phyloP scores from a whole-genome alignment of 257 asterid genomes.

The Solanum rostratum region DNA sequence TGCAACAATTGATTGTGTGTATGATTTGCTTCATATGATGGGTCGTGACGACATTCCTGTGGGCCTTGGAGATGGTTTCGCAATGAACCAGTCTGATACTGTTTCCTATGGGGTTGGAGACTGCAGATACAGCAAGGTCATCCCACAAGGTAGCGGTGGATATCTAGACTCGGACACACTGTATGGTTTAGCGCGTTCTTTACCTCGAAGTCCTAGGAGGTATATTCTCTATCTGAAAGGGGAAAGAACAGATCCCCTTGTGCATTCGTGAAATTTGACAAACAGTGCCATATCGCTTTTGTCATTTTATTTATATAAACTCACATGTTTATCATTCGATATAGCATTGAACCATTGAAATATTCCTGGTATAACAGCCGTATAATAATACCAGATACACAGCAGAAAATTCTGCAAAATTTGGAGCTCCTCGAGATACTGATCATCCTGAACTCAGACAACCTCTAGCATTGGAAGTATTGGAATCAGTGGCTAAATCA shows the following conservation, averaged over 20 bases:
- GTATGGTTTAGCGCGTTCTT: slow-evolving; percentile 58
- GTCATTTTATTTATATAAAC: neutral
- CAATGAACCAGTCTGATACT: slow-evolving; percentile 45
- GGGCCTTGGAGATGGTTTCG: slow-evolving; percentile 56
- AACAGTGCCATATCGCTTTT: neutral
- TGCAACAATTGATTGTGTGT: slow-evolving; percentile 68
- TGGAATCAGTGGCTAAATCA: slow-evolving; percentile 46
- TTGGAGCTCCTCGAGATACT: slow-evolving; percentile 76
- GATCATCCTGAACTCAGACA: slow-evolving; percentile 73
- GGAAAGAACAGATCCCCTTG: neutral
- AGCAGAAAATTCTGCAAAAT: slow-evolving; percentile 48
- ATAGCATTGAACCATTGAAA: neutral
- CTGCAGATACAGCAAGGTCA: slow-evolving; percentile 62
- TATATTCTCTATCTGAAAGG: neutral
- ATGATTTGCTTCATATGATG: slow-evolving; percentile 89
- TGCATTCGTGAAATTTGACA: neutral
- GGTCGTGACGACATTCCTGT: slow-evolving; percentile 84
- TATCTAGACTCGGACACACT: slow-evolving; percentile 72
- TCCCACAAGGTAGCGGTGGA: slow-evolving; percentile 85
- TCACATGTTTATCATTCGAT: neutral
- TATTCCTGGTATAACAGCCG: neutral
- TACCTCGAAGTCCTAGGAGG: slow-evolving; percentile 79
- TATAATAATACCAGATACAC: slow-evolving; percentile 39
- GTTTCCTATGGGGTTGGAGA: slow-evolving; percentile 37
- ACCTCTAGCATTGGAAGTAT: slow-evolving; percentile 55